phyloP scores from a whole-genome alignment of 768 basidiomycete species.

The Amanita molliuscula region DNA sequence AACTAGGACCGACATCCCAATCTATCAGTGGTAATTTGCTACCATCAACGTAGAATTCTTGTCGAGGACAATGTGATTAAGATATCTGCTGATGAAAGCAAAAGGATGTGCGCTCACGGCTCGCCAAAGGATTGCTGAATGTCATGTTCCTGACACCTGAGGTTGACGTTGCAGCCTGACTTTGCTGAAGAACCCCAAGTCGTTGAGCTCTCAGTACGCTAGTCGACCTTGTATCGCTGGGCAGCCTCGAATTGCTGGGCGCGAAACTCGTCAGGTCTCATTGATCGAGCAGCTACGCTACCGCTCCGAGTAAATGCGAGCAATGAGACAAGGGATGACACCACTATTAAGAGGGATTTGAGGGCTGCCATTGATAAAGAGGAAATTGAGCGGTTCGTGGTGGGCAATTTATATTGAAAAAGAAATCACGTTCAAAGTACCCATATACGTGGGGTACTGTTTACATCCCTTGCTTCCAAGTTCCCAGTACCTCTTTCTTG shows the following conservation, averaged over 20 bases:
- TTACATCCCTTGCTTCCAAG: too few relatives aligned
- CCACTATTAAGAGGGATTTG: too few relatives aligned
- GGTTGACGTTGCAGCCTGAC: neutral
- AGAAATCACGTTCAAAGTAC: too few relatives aligned
- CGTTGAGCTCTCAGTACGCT: neutral
- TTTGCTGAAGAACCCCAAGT: neutral
- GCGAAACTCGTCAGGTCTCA: neutral
- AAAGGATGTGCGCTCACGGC: constrained; percentile 25
- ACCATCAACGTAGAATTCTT: constrained; percentile 66
- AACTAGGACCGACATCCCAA: constrained; percentile 68
- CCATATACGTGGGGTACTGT: too few relatives aligned
- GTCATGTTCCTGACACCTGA: constrained; percentile 40
- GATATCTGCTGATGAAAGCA: neutral
- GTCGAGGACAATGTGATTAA: neutral
- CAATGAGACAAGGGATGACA: too few relatives aligned
- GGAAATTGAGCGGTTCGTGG: too few relatives aligned
- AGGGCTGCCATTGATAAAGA: too few relatives aligned
- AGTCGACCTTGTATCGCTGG: neutral
- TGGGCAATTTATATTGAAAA: too few relatives aligned
- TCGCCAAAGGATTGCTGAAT: constrained; percentile 56
- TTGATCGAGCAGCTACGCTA: too few relatives aligned
- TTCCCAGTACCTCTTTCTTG: too few relatives aligned
- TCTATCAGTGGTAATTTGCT: constrained; percentile 53
- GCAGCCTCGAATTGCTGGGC: neutral
- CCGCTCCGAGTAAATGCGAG: too few relatives aligned